Evolutionary conservation across 441 rosid species (phyloP).

Genomic region (Breynia disticha): DNA sequence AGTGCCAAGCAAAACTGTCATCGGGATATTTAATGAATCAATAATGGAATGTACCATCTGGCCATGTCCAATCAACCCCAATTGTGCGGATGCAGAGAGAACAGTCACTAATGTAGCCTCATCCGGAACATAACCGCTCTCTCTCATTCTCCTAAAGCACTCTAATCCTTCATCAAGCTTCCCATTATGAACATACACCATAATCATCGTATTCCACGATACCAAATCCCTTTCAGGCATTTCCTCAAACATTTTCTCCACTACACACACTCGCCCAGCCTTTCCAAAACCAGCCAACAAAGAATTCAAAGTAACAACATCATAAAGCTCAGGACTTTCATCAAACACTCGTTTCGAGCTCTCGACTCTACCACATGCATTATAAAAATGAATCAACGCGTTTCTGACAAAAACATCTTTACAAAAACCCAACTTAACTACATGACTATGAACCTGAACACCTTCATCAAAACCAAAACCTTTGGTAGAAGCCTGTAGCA

Average conservation of each 20-base stretch:
- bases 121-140: constrained; percentile 27
- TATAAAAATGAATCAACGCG: constrained; percentile 24
- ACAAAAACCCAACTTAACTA: constrained; percentile 19
- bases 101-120: constrained; percentile 42
- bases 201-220: constrained; percentile 51
- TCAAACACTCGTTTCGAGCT: constrained; percentile 17
- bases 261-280: constrained; percentile 26
- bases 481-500: constrained; percentile 20
- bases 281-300: constrained; percentile 30
- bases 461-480: constrained; percentile 17
- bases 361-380: constrained; percentile 15
- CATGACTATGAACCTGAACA: constrained; percentile 21
- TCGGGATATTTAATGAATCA: constrained; percentile 21
- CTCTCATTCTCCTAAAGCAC: constrained; percentile 43
- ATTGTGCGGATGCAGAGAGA: constrained; percentile 50
- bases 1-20: constrained; percentile 38
- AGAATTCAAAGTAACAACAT: constrained; percentile 50
- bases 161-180: constrained; percentile 36
- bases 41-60: constrained; percentile 43
- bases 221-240: constrained; percentile 48
- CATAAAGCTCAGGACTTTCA: constrained; percentile 23
- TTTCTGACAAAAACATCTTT: constrained; percentile 24
- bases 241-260: constrained; percentile 43
- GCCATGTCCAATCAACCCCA: constrained; percentile 56
- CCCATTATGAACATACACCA: constrained; percentile 46